Conservation (phyloP, 208 protist genomes). For the Crithidia fasciculata region DNA sequence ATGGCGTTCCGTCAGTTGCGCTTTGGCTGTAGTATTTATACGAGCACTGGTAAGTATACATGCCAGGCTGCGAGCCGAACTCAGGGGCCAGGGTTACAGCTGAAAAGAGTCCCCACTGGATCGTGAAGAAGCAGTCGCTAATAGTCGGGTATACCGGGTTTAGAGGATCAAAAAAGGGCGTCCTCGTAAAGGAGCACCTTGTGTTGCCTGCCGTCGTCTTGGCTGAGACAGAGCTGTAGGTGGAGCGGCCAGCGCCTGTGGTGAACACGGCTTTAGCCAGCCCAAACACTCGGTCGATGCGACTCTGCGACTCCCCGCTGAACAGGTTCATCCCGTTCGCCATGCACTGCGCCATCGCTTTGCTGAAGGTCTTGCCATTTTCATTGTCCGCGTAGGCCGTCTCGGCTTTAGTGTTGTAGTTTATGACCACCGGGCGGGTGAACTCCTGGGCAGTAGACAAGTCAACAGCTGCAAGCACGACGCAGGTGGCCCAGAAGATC, state of each 20-base stretch:
- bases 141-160: neutral
- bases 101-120: conserved; percentile 15
- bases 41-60: neutral
- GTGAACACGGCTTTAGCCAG: neutral
- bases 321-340: conserved; percentile 17
- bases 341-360: neutral
- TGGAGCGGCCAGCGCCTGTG: neutral
- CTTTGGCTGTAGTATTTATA: neutral
- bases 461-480: neutral
- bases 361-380: neutral
- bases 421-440: neutral
- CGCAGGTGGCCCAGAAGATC: neutral
- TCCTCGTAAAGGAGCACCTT: too few relatives aligned
- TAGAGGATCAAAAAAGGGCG: neutral
- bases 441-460: neutral
- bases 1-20: too few relatives aligned
- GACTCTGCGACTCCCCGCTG: neutral
- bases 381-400: neutral
- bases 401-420: neutral
- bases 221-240: neutral
- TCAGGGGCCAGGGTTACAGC: neutral
- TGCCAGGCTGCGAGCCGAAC: neutral
- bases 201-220: neutral
- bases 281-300: neutral
- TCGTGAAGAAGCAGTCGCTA: conserved; percentile 1